These are phyloP conservation scores for Saccharomyces mikatae DNA, from an alignment of 805 yeast genomes.

Conservation along the genomic window DNA sequence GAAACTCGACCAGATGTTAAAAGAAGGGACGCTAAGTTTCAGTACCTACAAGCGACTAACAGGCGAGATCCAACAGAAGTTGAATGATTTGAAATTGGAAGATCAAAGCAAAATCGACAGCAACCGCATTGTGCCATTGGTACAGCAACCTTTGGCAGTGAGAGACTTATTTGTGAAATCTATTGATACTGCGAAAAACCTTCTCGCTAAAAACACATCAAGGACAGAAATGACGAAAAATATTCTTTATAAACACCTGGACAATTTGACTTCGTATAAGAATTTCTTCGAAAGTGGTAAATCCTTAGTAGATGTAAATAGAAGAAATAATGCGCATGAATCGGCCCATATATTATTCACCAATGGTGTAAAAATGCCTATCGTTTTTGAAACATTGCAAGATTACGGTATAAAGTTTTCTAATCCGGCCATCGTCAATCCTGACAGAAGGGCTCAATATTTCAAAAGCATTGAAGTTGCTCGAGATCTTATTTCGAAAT, in stretches of 20 bases:
- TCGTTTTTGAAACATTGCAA: slow-evolving; percentile 21
- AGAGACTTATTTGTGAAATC: slow-evolving; percentile 15
- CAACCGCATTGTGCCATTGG: not conserved
- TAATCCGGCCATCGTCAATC: slow-evolving; percentile 8
- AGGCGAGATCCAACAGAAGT: slow-evolving; percentile 9
- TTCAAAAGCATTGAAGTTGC: slow-evolving; percentile 26
- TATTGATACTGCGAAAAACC: slow-evolving; percentile 14
- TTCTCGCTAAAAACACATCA: slow-evolving; percentile 12
- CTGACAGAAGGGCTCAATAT: slow-evolving; percentile 21
- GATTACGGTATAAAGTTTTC: slow-evolving; percentile 21
- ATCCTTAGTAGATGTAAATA: not conserved
- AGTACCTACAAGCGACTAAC: slow-evolving; percentile 5
- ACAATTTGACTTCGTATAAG: slow-evolving; percentile 12
- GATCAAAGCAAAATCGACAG: not conserved
- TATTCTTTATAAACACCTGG: slow-evolving; percentile 13
- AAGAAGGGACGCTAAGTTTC: slow-evolving; percentile 9
- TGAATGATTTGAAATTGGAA: slow-evolving; percentile 8
- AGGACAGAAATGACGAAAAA: slow-evolving; percentile 15
- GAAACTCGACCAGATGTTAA: slow-evolving; percentile 8
- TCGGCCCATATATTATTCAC: slow-evolving; percentile 19
- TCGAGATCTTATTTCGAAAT: slow-evolving; percentile 17
- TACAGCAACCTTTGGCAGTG: not conserved
- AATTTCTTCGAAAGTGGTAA: slow-evolving; percentile 12
- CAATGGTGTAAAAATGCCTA: slow-evolving; percentile 27
- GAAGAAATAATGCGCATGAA: slow-evolving; percentile 12